A percentile compares a stretch with the other conserved stretches of the same genome.
Conservation (phyloP, 2,329 filamentous ascomycete genomes). For the Diaporthe vaccinii region DNA sequence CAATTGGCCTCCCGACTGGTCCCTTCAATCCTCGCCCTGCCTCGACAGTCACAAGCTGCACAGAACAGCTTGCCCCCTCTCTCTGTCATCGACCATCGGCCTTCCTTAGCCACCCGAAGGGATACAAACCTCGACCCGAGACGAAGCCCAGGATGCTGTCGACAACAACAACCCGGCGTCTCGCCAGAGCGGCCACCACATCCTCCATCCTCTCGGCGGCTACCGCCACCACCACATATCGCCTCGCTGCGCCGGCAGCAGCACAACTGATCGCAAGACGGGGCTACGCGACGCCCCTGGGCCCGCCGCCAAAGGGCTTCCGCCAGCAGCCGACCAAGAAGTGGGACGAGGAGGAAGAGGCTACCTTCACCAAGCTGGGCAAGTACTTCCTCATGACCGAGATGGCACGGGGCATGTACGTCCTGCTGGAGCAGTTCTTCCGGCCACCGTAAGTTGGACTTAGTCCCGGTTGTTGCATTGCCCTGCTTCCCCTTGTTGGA, state of each 20-base stretch:
- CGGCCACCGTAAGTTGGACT: conserved; percentile 86
- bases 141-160: conserved; percentile 35
- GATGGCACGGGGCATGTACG: conserved; percentile 98
- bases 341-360: conserved; percentile 87
- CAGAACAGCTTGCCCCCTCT: background rate
- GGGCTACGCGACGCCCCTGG: conserved; percentile 77
- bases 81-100: background rate
- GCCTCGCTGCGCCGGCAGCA: conserved; percentile 27
- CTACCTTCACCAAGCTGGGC: conserved; percentile 83
- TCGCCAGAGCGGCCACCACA: conserved; percentile 40
- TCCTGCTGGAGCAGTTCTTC: conserved; percentile 98
- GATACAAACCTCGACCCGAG: background rate
- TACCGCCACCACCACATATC: conserved; percentile 2
- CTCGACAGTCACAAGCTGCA: conserved; percentile 19
- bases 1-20: background rate
- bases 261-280: conserved; percentile 35
- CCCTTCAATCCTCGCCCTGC: background rate
- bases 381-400: conserved; percentile 97
- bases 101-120: background rate
- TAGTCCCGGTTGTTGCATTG: conserved; percentile 21
- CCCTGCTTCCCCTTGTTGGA: background rate
- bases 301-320: conserved; percentile 85
- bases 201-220: conserved; percentile 12
- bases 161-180: conserved; percentile 39
- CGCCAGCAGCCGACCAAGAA: conserved; percentile 78